Evolutionary conservation across 495 filamentous ascomycete species (phyloP).

Genomic region (Neurospora tetraspora): DNA sequence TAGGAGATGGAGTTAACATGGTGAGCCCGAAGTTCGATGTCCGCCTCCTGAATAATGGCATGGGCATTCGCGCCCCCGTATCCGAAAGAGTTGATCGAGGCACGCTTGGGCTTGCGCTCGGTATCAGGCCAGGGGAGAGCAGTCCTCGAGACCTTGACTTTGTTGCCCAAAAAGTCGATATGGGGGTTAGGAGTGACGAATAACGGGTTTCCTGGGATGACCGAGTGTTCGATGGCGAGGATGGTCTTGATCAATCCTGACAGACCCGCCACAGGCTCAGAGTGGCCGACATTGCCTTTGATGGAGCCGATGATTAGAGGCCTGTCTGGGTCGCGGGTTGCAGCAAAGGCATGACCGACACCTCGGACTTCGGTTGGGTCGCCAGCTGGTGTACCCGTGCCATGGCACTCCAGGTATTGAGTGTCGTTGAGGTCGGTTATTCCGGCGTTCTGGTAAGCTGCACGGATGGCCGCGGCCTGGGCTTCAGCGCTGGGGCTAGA

Average conservation of each 20-base stretch:
- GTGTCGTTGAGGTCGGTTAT: slow-evolving; percentile 11
- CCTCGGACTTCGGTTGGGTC: slow-evolving; percentile 34
- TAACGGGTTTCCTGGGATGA: slow-evolving; percentile 22
- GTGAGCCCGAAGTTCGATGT: not conserved
- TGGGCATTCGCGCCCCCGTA: slow-evolving; percentile 48
- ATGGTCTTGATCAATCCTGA: slow-evolving; percentile 29
- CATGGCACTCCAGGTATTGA: slow-evolving; percentile 38
- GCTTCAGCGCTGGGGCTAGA: slow-evolving; percentile 36
- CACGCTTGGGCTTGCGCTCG: slow-evolving; percentile 11
- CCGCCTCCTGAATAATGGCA: slow-evolving; percentile 30
- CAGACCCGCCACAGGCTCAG: slow-evolving; percentile 27
- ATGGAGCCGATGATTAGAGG: slow-evolving; percentile 28
- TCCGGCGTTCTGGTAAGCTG: slow-evolving; percentile 25
- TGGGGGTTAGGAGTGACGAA: slow-evolving; percentile 33
- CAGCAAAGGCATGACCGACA: slow-evolving; percentile 10
- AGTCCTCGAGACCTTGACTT: not conserved
- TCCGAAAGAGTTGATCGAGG: slow-evolving; percentile 45
- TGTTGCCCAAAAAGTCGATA: slow-evolving; percentile 14
- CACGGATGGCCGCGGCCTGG: slow-evolving; percentile 40
- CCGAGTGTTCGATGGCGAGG: slow-evolving; percentile 24
- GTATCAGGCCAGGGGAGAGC: slow-evolving; percentile 4
- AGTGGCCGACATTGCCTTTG: slow-evolving; percentile 38
- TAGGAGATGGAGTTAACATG: not conserved
- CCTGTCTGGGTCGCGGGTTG: not conserved
- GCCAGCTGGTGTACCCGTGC: slow-evolving; percentile 41